These are phyloP conservation scores for Boletus rex-veris DNA, from an alignment of 768 basidiomycete species.

Conservation along the genomic window DNA sequence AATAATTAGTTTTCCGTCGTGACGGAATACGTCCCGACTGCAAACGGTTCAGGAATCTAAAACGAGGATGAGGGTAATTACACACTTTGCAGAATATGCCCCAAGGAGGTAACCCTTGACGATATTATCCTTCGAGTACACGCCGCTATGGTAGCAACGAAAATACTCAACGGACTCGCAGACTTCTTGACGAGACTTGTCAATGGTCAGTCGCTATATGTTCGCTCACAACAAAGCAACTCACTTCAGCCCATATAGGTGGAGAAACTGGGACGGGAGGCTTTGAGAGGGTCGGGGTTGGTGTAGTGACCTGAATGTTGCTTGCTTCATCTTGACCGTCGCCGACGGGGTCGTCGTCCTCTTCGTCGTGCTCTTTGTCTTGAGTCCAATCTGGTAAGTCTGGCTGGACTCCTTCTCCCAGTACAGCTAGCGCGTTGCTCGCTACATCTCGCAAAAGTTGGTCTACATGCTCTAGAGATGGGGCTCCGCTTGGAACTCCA, in stretches of 20 bases:
- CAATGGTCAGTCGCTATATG: not conserved
- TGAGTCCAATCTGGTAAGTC: constrained; percentile 25
- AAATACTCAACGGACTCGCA: constrained; percentile 74
- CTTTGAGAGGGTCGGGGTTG: constrained; percentile 1
- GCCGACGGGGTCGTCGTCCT: constrained; percentile 3
- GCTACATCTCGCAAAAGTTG: constrained; percentile 19
- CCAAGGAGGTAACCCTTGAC: constrained; percentile 77
- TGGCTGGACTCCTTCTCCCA: constrained; percentile 2
- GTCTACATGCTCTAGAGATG: constrained; percentile 15
- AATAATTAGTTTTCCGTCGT: constrained; percentile 67
- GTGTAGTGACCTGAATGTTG: constrained; percentile 14
- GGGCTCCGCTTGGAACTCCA: not conserved
- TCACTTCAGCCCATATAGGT: constrained; percentile 45
- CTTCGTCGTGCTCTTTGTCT: constrained; percentile 19
- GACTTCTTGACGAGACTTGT: constrained; percentile 76
- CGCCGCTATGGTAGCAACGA: constrained; percentile 73
- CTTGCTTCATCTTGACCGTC: constrained; percentile 8
- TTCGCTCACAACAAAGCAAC: constrained; percentile 5
- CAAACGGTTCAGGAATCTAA: constrained; percentile 10
- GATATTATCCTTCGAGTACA: constrained; percentile 58
- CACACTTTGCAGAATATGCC: constrained; percentile 63
- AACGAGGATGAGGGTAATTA: constrained; percentile 1
- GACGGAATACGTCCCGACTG: constrained; percentile 68
- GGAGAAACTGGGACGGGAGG: constrained; percentile 30
- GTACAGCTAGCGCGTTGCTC: constrained; percentile 10